These are phyloP conservation scores for Russula olivacea DNA, from an alignment of 768 basidiomycete genomes.

Conservation along the genomic window DNA sequence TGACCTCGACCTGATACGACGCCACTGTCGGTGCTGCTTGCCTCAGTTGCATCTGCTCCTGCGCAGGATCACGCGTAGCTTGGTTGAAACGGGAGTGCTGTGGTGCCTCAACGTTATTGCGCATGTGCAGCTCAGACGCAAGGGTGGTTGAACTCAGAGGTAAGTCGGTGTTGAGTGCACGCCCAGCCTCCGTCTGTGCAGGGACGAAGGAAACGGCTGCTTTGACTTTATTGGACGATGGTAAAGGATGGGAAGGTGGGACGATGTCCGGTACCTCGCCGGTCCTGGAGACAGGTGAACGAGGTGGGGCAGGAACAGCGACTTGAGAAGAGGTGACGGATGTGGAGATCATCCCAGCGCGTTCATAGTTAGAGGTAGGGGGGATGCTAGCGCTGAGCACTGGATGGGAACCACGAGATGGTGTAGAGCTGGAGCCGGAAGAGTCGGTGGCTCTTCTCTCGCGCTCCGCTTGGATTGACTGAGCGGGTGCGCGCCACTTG, in stretches of 20 bases:
- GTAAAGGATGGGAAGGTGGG: background rate
- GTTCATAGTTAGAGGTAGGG: background rate
- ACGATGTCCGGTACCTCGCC: background rate
- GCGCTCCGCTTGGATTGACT: slow-evolving; percentile 12
- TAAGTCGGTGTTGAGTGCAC: slow-evolving; percentile 18
- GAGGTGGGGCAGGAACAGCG: background rate
- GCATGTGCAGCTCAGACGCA: slow-evolving; percentile 17
- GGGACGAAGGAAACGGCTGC: slow-evolving; percentile 9
- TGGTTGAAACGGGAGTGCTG: background rate
- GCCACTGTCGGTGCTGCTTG: background rate
- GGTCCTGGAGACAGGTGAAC: background rate
- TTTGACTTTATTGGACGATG: slow-evolving; percentile 1
- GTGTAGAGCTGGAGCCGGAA: background rate
- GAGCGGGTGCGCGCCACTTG: slow-evolving; percentile 1
- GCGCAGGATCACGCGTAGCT: background rate
- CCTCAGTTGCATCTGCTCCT: background rate
- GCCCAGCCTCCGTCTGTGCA: slow-evolving; percentile 19
- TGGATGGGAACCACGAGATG: background rate
- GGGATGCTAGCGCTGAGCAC: background rate
- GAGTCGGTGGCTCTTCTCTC: background rate
- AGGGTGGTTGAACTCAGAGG: slow-evolving; percentile 22
- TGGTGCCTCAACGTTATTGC: background rate
- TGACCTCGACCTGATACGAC: background rate
- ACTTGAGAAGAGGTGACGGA: background rate
- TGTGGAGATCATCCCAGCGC: background rate